Base-by-base conservation (phyloP, 129 eudicot species). In the Sambucus nigra region DNA sequence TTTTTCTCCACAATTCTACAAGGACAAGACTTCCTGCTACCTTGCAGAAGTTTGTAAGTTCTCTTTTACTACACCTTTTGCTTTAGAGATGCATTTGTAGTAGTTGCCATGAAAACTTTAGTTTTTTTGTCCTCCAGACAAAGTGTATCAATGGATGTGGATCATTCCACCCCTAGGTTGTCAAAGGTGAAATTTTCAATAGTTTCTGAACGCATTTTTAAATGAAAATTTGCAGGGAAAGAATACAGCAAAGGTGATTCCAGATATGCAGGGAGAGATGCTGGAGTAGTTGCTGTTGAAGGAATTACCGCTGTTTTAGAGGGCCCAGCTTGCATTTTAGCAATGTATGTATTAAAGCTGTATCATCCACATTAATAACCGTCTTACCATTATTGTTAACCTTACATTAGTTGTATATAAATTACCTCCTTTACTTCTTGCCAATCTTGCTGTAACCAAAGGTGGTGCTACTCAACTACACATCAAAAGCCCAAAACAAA, bases 231-330 rank as follows among this genome's bases (percentile, higher is more conserved):
- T 15, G 28, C 68, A 89, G 95, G 98, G 98, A 89, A 89, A 75
- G 98, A 89, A 63, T 89, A 89, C 73, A 85, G 98, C 81, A 89
- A 81, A 74, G 98, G 98, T 57, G 98, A 89, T 64, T 85, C 95
- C 55, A 73, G 98, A 73, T 89, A 84, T 28, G 94, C 67, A 31
- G 88, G 61, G 32, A 65, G 95, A 49, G 88, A 85, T 66, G 68
- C 95, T 27, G 86, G 65, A 25, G 66, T 85, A 25, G 66, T 89
- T 50, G 58, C 94, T 25, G 76, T 89, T 58, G 98, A 89, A 79
- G 95, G 85, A 57, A 57, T 89, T 12, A 89, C 97, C 9, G 83
- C 77, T 52, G 95, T 84, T 51, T 41, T 84, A 3, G 92, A 73
- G 71, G 97, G 97, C 32, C 97, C 97, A 2, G 93, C 88, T 51